phyloP scores from a whole-genome alignment of 2,329 filamentous ascomycete genomes.

The Claviceps sp. region DNA sequence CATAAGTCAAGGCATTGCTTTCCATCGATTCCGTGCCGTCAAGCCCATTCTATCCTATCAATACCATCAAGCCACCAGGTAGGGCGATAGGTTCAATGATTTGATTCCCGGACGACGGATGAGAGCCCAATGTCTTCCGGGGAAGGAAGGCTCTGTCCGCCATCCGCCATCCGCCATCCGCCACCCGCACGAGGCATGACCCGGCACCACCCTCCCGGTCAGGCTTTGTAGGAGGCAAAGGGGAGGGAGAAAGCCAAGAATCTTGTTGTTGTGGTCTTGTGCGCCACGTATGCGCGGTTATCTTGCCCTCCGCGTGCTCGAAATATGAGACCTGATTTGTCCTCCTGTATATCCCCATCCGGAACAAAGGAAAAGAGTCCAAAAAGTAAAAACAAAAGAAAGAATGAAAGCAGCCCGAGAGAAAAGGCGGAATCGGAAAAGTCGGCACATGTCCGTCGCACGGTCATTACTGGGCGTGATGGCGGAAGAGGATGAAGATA shows the following conservation, averaged over 20 bases:
- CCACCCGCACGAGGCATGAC: conserved; percentile 2
- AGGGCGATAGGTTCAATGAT: background rate
- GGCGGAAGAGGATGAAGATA: no score
- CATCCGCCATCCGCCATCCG: background rate
- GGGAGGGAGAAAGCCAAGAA: background rate
- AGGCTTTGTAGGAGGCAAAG: background rate
- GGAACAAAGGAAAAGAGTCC: no score
- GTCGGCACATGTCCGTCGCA: no score
- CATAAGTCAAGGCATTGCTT: background rate
- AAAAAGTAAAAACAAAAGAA: background rate
- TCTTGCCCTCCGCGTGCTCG: background rate
- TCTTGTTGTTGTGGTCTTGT: background rate
- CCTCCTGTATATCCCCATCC: background rate
- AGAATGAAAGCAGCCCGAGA: background rate
- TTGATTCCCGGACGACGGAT: conserved; percentile 4
- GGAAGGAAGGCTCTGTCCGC: conserved; percentile 1
- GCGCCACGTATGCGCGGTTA: background rate
- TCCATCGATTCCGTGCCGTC: background rate
- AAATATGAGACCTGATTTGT: background rate
- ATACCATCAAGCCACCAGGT: background rate
- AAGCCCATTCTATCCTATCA: background rate
- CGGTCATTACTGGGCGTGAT: no score
- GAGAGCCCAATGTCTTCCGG: background rate
- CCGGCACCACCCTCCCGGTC: conserved; percentile 4
- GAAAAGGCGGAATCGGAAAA: background rate